Percentiles rank a stretch among this genome's conserved stretches.
Evolutionary conservation across 1,139 yeast genomes (phyloP).

Genomic region (Saccharomyces hybrid): DNA sequence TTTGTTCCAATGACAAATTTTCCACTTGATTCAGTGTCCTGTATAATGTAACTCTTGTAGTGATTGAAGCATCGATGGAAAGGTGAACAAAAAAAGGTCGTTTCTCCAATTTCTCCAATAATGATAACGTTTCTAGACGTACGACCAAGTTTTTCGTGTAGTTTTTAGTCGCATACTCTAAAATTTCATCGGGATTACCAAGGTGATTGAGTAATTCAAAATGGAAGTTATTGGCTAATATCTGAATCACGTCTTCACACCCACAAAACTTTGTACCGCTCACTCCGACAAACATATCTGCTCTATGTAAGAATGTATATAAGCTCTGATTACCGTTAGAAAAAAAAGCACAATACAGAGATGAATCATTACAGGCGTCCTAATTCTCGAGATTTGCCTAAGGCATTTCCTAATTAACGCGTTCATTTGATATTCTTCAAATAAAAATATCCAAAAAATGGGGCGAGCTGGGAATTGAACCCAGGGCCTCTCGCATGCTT

Average conservation of each 20-base stretch:
- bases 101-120: slow-evolving; percentile 48
- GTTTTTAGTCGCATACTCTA: slow-evolving; percentile 57
- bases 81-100: slow-evolving; percentile 84
- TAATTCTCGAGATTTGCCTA: background rate
- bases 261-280: slow-evolving; percentile 27
- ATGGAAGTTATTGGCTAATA: slow-evolving; percentile 16
- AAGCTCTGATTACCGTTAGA: background rate
- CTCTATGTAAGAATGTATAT: background rate
- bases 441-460: background rate
- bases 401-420: background rate
- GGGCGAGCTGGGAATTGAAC: slow-evolving; percentile 10
- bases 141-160: slow-evolving; percentile 66
- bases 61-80: slow-evolving; percentile 68
- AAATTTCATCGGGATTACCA: slow-evolving; percentile 38
- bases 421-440: background rate
- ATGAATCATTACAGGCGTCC: background rate
- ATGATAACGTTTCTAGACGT: slow-evolving; percentile 38
- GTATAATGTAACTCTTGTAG: slow-evolving; percentile 37
- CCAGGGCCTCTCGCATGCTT: slow-evolving; percentile 10
- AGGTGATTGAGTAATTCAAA: slow-evolving; percentile 23
- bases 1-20: slow-evolving; percentile 5
- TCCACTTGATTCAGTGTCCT: background rate
- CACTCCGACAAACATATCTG: slow-evolving; percentile 24
- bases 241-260: slow-evolving; percentile 15
- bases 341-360: background rate